Evolutionary conservation across 139 green algal genomes (phyloP).

Genomic region (Raphidocelis subcapitata): DNA sequence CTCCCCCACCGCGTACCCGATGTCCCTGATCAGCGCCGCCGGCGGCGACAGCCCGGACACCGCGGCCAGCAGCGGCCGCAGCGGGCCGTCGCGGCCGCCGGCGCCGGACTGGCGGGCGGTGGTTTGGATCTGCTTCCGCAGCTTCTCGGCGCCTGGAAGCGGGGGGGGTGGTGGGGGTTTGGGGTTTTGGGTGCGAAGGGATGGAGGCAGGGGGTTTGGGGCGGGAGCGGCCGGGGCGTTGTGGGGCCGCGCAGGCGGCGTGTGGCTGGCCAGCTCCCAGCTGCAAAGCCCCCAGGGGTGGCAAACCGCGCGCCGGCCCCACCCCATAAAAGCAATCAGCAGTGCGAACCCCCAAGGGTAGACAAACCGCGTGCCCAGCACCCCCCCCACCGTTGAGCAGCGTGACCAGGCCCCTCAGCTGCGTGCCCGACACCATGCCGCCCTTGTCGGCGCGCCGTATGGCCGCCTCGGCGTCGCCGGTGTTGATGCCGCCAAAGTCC

Average conservation of each 20-base stretch:
- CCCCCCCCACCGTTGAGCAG: constrained; percentile 2
- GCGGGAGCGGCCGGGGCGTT: too few relatives aligned
- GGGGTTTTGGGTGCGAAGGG: too few relatives aligned
- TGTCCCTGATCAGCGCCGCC: constrained; percentile 13
- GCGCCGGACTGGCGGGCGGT: constrained; percentile 35
- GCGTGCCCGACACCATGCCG: constrained; percentile 50
- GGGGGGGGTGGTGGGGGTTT: too few relatives aligned
- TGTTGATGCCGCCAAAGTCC: constrained; percentile 80
- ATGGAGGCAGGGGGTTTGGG: not conserved
- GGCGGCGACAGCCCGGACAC: constrained; percentile 14
- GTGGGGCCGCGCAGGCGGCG: too few relatives aligned
- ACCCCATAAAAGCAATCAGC: too few relatives aligned
- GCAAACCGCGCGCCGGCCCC: too few relatives aligned
- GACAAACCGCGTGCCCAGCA: too few relatives aligned
- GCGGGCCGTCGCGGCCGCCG: not conserved
- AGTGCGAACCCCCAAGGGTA: too few relatives aligned
- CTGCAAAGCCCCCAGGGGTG: too few relatives aligned
- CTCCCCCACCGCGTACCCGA: constrained; percentile 41
- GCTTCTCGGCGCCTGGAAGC: constrained; percentile 27
- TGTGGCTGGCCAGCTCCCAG: too few relatives aligned
- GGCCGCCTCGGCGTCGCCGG: constrained; percentile 40
- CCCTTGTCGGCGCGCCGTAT: constrained; percentile 60
- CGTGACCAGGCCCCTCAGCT: constrained; percentile 42
- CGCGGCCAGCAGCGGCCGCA: constrained; percentile 34
- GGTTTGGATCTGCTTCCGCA: constrained; percentile 34